Percentiles rank a stretch among this genome's conserved stretches.
Conservation (phyloP, 331 rosid species). For the Phaseolus coccineus region DNA sequence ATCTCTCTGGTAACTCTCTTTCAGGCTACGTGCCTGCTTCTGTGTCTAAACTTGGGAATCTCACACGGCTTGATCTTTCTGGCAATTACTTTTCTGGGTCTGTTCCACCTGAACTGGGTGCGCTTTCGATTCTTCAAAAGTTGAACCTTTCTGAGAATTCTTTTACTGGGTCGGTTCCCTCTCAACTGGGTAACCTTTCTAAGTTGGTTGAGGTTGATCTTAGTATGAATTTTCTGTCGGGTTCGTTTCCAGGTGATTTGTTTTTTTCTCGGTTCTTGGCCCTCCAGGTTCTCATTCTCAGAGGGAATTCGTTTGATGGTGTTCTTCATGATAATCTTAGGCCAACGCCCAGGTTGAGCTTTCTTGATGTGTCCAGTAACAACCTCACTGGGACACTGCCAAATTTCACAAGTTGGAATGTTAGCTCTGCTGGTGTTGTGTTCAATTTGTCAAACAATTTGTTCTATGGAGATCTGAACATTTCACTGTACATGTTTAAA, state of each 20-base stretch:
- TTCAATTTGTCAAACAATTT: conserved; percentile 76
- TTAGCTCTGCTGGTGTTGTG: conserved; percentile 39
- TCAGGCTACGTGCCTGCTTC: conserved; percentile 66
- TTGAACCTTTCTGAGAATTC: conserved; percentile 71
- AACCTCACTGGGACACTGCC: conserved; percentile 67
- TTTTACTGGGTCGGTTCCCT: conserved; percentile 59
- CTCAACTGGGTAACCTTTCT: conserved; percentile 59
- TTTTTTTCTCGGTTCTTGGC: conserved; percentile 46
- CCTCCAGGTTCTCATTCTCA: conserved; percentile 55
- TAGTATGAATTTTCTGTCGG: conserved; percentile 70
- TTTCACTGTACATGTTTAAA: conserved; percentile 39
- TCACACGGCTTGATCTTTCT: conserved; percentile 70
- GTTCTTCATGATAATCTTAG: conserved; percentile 53
- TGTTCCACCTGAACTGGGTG: conserved; percentile 63
- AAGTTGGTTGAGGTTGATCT: conserved; percentile 68
- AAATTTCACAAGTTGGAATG: conserved; percentile 35
- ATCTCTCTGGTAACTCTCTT: conserved; percentile 71
- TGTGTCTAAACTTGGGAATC: conserved; percentile 66
- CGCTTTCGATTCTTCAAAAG: conserved; percentile 52
- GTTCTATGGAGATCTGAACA: conserved; percentile 66
- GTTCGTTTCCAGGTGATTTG: conserved; percentile 57
- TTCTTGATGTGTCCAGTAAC: conserved; percentile 74
- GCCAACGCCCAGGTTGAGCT: conserved; percentile 56
- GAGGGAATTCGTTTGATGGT: conserved; percentile 62
- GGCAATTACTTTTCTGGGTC: conserved; percentile 74